Percentiles rank a stretch among this genome's conserved stretches.
phyloP scores from a whole-genome alignment of 225 moss, liverwort and hornwort species.

The Pleurozium schreberi region DNA sequence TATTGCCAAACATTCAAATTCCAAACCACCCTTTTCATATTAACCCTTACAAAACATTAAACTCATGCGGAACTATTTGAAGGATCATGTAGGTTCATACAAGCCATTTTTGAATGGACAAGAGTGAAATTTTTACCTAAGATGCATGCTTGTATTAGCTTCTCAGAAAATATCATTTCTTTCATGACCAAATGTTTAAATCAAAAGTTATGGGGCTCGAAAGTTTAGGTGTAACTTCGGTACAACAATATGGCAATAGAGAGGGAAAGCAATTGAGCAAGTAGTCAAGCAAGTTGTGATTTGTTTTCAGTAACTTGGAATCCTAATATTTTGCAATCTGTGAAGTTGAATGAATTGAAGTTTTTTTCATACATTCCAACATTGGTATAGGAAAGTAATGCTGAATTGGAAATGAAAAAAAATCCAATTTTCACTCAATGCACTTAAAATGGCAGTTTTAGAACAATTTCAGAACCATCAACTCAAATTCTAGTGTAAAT shows the following conservation, averaged over 20 bases:
- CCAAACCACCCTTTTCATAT: background rate
- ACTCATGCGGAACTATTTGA: background rate
- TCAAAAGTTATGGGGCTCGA: background rate
- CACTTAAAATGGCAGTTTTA: background rate
- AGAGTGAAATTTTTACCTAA: background rate
- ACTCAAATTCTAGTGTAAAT: background rate
- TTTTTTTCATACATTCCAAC: background rate
- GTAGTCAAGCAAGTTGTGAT: background rate
- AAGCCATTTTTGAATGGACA: background rate
- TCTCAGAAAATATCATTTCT: background rate
- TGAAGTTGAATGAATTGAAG: fast-evolving
- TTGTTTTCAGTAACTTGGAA: background rate
- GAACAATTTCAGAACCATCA: background rate
- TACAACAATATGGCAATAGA: fast-evolving
- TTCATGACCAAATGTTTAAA: fast-evolving
- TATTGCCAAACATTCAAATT: background rate
- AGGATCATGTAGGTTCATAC: background rate
- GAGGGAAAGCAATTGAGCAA: background rate
- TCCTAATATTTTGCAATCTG: background rate
- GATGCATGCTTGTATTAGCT: background rate
- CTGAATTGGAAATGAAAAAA: too few species aligned
- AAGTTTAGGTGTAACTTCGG: background rate
- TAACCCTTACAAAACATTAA: background rate
- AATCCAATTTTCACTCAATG: too few species aligned
- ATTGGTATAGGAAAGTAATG: background rate